These are phyloP conservation scores for Triticum urartu DNA, from an alignment of 176 grass and related monocot genomes.

Conservation along the genomic window DNA sequence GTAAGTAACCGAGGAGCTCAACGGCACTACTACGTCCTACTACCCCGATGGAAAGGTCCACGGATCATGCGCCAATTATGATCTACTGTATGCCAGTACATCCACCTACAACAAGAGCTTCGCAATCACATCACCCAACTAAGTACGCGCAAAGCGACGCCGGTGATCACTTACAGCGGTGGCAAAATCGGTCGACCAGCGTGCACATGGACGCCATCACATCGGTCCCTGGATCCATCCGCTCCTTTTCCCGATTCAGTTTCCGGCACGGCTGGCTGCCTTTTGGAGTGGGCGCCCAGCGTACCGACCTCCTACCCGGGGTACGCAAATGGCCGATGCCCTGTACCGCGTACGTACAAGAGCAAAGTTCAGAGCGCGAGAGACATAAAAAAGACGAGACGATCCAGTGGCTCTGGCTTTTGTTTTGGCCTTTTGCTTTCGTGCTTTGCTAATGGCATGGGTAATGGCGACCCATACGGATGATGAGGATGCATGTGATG, in stretches of 20 bases:
- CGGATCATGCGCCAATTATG: background rate
- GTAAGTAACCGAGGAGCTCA: background rate
- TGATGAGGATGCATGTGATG: background rate
- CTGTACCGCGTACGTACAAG: background rate
- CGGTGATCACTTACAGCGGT: background rate
- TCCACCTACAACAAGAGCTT: background rate
- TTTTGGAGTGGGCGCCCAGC: background rate
- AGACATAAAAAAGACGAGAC: background rate
- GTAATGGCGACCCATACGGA: background rate
- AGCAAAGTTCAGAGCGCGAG: background rate
- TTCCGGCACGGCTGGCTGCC: background rate
- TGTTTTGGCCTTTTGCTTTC: slow-evolving; percentile 10
- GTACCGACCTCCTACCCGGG: background rate
- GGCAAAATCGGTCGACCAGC: background rate
- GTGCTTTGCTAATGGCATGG: background rate
- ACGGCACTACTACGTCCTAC: background rate
- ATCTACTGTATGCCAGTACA: background rate
- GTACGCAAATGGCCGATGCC: background rate
- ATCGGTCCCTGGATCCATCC: background rate
- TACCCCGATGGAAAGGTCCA: background rate
- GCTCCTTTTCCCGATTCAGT: background rate
- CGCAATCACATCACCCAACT: background rate
- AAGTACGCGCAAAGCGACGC: background rate
- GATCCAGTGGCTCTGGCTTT: background rate
- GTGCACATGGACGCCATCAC: slow-evolving; percentile 25